Evolutionary conservation across 192 early-diverging fungal species (phyloP).

Genomic region (Rhizophagus clarus): DNA sequence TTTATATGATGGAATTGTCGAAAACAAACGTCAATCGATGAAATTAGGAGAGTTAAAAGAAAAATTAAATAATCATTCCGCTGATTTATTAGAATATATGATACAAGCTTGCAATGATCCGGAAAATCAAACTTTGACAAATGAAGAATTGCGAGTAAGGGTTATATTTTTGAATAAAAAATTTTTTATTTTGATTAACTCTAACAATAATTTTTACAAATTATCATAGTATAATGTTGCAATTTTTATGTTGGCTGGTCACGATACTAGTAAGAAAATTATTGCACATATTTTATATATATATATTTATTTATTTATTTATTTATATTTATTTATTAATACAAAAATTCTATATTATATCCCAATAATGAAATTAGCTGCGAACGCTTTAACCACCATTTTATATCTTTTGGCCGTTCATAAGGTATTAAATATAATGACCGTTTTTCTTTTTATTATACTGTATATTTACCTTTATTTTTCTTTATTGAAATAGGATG

Average conservation of each 20-base stretch:
- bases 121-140: no score
- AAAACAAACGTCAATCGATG: no score
- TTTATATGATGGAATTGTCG: neutral
- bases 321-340: neutral
- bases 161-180: no score
- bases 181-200: no score
- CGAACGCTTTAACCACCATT: neutral
- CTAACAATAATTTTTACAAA: no score
- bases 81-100: no score
- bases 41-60: no score
- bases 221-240: neutral
- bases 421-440: neutral
- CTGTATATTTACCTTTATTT: no score
- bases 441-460: no score
- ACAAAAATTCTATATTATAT: neutral
- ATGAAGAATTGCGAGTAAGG: no score
- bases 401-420: neutral
- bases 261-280: neutral
- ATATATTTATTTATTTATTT: neutral
- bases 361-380: neutral
- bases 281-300: neutral
- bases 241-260: slow-evolving; percentile 13
- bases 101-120: no score
- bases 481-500: neutral
- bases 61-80: no score